Base-by-base conservation (phyloP, 1,284 basidiomycete genomes). In the Naganishia liquefaciens region DNA sequence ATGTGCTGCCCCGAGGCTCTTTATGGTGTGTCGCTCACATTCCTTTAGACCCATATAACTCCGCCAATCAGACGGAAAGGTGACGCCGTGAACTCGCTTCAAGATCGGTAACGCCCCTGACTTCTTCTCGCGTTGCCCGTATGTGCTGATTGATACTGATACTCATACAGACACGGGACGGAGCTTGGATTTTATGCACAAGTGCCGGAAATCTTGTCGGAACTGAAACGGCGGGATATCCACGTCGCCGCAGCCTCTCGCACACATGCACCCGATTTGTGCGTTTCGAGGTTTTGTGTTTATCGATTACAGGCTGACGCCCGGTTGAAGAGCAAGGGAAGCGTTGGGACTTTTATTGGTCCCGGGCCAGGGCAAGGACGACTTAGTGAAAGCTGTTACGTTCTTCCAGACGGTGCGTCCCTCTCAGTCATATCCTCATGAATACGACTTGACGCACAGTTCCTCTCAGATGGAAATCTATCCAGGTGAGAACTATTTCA, bases 231-330 rank as follows among this genome's bases (percentile, higher is more conserved):
- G 33, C 79, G 82, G 1, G 82, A 81, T 1, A 84, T 88, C 1
- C 81, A 82, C 10, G 82, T 93, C 50, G 89, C 88, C 0, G 88
- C 87, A 0, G 89, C 88, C 63, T 93, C 90, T 5, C 81, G 91
- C 42, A 93, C 91, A 0, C 75, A 80, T 68, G 87, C 90, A 0
- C 82, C 86, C 0, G 82, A 82, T 61, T 79, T 90, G 90, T 93
- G 71, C 70, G 88, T 81, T 1, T n/a, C n/a, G 43, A 42, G 25
- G 43, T 25, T 19, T 30, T 40, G 46, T 50, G 37, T 42, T 39
- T 54, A 25, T 49, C 40, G 46, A 30, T 44, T n/a, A 53, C 11
- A 28, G 49, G 10, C 58, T 63, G 37, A 11, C 44, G 57, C 13
- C 51, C 39, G 39, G 33, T 33, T 42, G 10, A 71, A 93, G 90